Evolutionary conservation across 2,329 filamentous ascomycete genomes (phyloP), one percentile per base, ranked within the genome.

Genomic region (Leptographium procerum): DNA sequence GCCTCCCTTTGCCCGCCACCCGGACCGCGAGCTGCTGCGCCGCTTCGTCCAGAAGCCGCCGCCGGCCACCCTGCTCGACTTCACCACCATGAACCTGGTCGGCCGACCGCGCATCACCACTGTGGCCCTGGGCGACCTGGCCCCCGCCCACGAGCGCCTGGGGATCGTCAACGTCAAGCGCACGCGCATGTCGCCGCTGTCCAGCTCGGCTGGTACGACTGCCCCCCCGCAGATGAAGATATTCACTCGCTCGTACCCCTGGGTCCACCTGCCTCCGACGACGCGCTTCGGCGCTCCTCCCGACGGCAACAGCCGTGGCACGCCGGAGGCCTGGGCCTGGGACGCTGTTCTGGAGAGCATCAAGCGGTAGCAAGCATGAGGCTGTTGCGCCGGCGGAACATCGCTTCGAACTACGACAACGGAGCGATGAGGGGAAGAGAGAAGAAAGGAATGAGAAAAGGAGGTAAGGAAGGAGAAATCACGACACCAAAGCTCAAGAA

Each of bases 1-100:
- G 1, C 89, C 89, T 0, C 69, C 75, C 0, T 80, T 79, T 63
- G 87, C 86, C 19, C 82, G 87, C 51, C 70, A 76, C 45, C 57
- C 59, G 9, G 59, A 62, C 50, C 79, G 78, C 36, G 72, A 78
- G 31, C 70, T 77, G 55, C 73, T 87, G 26, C 71, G 77, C 59
- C 76, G 77, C 57, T 85, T 80, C 66, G 71, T 80, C 34, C 70
- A 66, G 52, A 66, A 69, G 31, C 77, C 81, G 1, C 71, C 76
- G 4, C 65, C 72, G 13, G 71, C 73, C 7, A 74, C 77, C 0
- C 72, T 69, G 55, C 69, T 84, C 19, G 75, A 79, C 57, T 65
- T 83, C 60, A 80, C 78, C 43, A 83, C 79, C 56, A 79, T 83
- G 73, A 80, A 75, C 65, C 65, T 75, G 63, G 77, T 82, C 64